Conservation (phyloP, 371 early-diverging fungal genomes). For the Nosema muscidifuracis region DNA sequence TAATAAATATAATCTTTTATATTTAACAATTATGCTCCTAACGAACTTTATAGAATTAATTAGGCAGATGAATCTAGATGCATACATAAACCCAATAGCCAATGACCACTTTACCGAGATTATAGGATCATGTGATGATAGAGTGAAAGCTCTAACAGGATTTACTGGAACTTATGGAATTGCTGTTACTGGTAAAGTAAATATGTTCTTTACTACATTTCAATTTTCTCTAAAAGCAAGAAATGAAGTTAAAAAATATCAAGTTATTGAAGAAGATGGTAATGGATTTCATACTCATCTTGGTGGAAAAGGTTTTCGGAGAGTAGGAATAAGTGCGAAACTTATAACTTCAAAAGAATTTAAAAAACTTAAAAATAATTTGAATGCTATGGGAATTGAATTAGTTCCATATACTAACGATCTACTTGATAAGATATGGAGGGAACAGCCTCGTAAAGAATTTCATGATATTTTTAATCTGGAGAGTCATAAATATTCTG, state of each 20-base stretch:
- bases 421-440: constrained; percentile 24
- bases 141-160: constrained; percentile 81
- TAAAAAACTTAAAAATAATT: constrained; percentile 61
- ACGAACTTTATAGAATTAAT: constrained; percentile 5
- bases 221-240: constrained; percentile 92
- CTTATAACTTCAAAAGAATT: constrained; percentile 64
- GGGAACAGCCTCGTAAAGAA: background rate
- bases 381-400: constrained; percentile 26
- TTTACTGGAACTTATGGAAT: constrained; percentile 91
- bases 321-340: constrained; percentile 46
- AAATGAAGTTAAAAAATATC: constrained; percentile 68
- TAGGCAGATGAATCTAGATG: constrained; percentile 38
- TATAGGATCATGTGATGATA: constrained; percentile 76
- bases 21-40: background rate
- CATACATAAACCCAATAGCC: constrained; percentile 44
- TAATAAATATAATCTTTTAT: no score
- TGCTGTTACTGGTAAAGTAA: constrained; percentile 69
- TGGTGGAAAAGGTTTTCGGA: constrained; percentile 8
- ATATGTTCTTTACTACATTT: constrained; percentile 86
- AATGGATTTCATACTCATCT: constrained; percentile 65
- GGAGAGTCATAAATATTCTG: background rate
- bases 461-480: constrained; percentile 10
- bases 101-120: constrained; percentile 74
- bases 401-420: constrained; percentile 40
- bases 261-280: constrained; percentile 66